phyloP scores from a whole-genome alignment of 2,329 filamentous ascomycete genomes.

The Mycogone perniciosa region DNA sequence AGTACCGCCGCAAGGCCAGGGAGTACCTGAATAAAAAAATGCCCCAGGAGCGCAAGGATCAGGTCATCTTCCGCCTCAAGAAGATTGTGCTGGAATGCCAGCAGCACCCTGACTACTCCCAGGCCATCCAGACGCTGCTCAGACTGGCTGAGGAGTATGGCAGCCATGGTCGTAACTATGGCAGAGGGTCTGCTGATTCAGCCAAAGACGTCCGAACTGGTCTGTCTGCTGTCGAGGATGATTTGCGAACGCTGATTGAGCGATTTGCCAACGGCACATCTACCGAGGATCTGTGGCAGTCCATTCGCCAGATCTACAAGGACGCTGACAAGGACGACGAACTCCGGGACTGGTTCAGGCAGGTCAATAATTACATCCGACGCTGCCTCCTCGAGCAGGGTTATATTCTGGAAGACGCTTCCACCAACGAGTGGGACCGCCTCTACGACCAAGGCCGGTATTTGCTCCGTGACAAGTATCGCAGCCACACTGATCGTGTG shows the following conservation, averaged over 20 bases:
- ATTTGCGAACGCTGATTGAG: slow-evolving; percentile 78
- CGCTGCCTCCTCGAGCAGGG: slow-evolving; percentile 83
- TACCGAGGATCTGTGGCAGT: slow-evolving; percentile 74
- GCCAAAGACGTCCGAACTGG: slow-evolving; percentile 67
- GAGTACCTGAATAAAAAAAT: slow-evolving; percentile 82
- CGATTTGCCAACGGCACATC: slow-evolving; percentile 95
- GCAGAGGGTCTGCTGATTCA: slow-evolving; percentile 58
- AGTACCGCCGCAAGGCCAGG: slow-evolving; percentile 46
- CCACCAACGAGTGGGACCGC: slow-evolving; percentile 73
- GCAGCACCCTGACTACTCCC: slow-evolving; percentile 86
- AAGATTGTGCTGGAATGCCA: slow-evolving; percentile 98
- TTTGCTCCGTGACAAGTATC: slow-evolving; percentile 84
- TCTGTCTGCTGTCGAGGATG: slow-evolving; percentile 66
- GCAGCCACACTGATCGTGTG: slow-evolving; percentile 75
- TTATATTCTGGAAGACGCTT: slow-evolving; percentile 77
- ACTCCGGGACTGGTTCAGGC: slow-evolving; percentile 82
- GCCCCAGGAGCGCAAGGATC: slow-evolving; percentile 85
- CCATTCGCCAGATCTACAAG: slow-evolving; percentile 77
- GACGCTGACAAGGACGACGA: slow-evolving; percentile 84
- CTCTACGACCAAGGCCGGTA: slow-evolving; percentile 82
- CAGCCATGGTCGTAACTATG: slow-evolving; percentile 61
- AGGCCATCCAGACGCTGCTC: slow-evolving; percentile 84
- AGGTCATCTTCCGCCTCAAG: slow-evolving; percentile 85
- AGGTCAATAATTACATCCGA: slow-evolving; percentile 70
- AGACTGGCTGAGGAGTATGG: slow-evolving; percentile 79